Base-by-base conservation (phyloP, 768 basidiomycete genomes). In the Coprinellus aureogranulatus region DNA sequence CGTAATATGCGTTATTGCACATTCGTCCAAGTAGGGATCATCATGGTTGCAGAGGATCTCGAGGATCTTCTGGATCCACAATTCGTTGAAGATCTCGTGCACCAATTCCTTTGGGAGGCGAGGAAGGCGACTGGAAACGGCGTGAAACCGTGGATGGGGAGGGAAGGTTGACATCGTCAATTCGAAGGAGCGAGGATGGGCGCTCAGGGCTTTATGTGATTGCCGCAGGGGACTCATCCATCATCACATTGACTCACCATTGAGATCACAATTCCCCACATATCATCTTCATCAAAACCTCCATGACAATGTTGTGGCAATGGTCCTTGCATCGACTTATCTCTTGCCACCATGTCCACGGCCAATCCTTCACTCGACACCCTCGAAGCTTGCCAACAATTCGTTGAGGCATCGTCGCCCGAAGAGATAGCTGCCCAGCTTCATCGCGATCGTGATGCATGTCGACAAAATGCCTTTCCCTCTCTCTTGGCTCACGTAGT, bases 21-120 rank as follows among this genome's bases (percentile, higher is more conserved):
- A 67, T 34, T 58, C 47, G 25, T 69, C 64, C 12, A 72, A 47
- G 55, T 72, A 68, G 25, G 67, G 57, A n/a, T 62, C 53, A 31
- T 64, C 55, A 49, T 65, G 62, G 34, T 55, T 44, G 40, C 61
- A 61, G 41, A 67, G 51, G 4, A 69, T 48, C 37, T 68, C 65
- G 23, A 69, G 60, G 53, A 68, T 64, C 30, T 67, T 67, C 45
- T 55, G 40, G 16, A 70, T 50, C 2, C 65, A 63, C n/a, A 72
- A 56, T 41, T 70, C 67, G 44, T 57, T 55, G 44, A 72, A 53
- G 26, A 72, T 57, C 48, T 67, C 61, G 55, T 69, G 68, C 20
- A 69, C 65, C 11, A 70, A 27, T 55, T 72, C 71, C 26, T 58
- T 60, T 8, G 68, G 67, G 34, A 70, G 61, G 23, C 26, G 56